Conservation (phyloP, 306 rosid genomes). For the Cyamopsis tetragonoloba region DNA sequence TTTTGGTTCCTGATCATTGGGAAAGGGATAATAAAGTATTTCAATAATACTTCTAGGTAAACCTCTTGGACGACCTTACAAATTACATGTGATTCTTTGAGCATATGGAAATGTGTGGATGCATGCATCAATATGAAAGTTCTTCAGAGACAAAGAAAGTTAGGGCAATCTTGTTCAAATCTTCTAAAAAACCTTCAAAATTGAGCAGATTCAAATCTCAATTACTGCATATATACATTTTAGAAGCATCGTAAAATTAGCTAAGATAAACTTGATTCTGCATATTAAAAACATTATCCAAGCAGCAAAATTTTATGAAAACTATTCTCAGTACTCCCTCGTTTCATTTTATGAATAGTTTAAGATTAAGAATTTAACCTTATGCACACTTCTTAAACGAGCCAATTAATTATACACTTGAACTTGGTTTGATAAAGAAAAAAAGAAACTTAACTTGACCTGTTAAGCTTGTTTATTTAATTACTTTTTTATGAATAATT, state of each 20-base stretch:
- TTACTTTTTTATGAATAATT: no score
- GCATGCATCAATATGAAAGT: conserved; percentile 1
- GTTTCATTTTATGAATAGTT: no score
- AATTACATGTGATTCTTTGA: not conserved
- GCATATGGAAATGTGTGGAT: not conserved
- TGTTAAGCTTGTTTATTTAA: no score
- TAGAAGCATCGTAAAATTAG: no score
- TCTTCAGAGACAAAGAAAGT: not conserved
- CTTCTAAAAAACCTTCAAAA: not conserved
- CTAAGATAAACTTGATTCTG: not conserved
- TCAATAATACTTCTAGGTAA: not conserved
- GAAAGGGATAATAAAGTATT: conserved; percentile 1
- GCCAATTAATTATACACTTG: no score
- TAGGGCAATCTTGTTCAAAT: not conserved
- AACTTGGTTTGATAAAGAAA: no score
- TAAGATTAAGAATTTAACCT: no score
- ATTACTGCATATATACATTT: not conserved
- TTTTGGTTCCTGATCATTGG: conserved; percentile 53
- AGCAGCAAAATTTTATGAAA: not conserved
- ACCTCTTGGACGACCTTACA: not conserved
- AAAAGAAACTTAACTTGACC: no score
- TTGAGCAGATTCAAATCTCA: not conserved
- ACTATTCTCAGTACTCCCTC: no score
- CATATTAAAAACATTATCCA: not conserved
- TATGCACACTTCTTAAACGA: no score